Evolutionary conservation across 495 filamentous ascomycete species (phyloP), one percentile per base, ranked within the genome.

Genomic region (Penicillium robsamsonii): DNA sequence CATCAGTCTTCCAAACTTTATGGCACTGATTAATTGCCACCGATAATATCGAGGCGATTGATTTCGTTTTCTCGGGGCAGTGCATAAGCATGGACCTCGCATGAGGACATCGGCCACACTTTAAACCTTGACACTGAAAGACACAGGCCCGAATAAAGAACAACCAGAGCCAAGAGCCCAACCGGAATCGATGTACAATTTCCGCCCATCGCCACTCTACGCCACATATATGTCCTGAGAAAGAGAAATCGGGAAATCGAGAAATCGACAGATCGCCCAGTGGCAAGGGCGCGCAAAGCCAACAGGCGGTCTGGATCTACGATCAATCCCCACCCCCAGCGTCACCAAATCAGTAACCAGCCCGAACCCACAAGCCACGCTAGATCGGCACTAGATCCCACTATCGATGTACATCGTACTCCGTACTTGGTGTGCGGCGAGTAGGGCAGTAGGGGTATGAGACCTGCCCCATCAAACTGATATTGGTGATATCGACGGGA

Each of bases 251-350:
- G 22, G 18, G 3, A 22, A 43, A 44, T 13, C 10, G 22, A 30
- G 3, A 22, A 43, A 44, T 20, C 3, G 29, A 35, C 27, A 9
- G 50, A 53, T 44, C 50, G 15, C 1, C 40, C 11, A 22, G 27
- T 24, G n/a, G 29, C 50, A 45, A 1, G 18, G 20, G 8, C 11
- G 8, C 9, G 31, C 18, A 46, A 8, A 46, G 17, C 40, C 31
- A 54, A 46, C 52, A 38, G 31, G 52, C 52, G 52, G 52, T 54
- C 52, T 29, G 52, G 1, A 37, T 29, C 42, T 46, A 13, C 40
- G 30, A 38, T 38, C 41, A 4, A 18, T 3, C 20, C 52, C 52
- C 49, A 20, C 50, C 5, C 38, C 27, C 4, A 5, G 5, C 25
- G 0, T 22, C 41, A 17, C 25, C 27, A 18, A 53, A 53, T 46